Evolutionary conservation across 345 rosid species (phyloP).

Genomic region (Euphorbia tirucalli): DNA sequence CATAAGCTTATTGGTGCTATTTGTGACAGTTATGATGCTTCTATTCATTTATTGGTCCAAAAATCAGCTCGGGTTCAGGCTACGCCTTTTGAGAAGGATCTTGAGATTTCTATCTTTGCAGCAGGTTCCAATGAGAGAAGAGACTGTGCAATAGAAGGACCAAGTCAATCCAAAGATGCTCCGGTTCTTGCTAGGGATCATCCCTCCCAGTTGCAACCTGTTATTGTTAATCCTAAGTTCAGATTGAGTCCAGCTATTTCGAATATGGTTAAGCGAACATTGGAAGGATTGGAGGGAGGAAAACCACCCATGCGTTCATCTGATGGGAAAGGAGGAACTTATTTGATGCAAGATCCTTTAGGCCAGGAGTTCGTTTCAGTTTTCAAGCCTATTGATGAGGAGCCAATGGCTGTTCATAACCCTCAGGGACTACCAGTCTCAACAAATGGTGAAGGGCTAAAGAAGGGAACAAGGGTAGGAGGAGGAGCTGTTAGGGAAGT

Average conservation of each 20-base stretch:
- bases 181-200: constrained; percentile 33
- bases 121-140: constrained; percentile 30
- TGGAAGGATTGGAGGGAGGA: constrained; percentile 64
- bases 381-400: constrained; percentile 91
- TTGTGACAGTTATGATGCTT: constrained; percentile 51
- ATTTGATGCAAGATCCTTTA: constrained; percentile 63
- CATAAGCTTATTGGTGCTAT: constrained; percentile 52
- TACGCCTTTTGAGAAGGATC: constrained; percentile 48
- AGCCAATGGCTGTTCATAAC: constrained; percentile 86
- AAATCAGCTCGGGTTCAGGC: constrained; percentile 67
- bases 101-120: constrained; percentile 53
- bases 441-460: constrained; percentile 74
- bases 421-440: constrained; percentile 70
- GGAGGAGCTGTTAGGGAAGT: constrained; percentile 91
- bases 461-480: constrained; percentile 83
- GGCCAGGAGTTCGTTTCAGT: constrained; percentile 63
- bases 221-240: constrained; percentile 49
- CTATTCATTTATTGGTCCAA: constrained; percentile 68
- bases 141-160: constrained; percentile 13
- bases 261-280: constrained; percentile 59
- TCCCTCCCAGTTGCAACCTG: constrained; percentile 39
- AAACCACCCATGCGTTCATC: constrained; percentile 62
- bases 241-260: constrained; percentile 41
- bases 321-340: constrained; percentile 86
- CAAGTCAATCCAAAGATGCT: constrained; percentile 31